Evolutionary conservation across 148 eudicot species (phyloP), one percentile per base, ranked within the genome.

Genomic region (Vaccinium vitisidaea): DNA sequence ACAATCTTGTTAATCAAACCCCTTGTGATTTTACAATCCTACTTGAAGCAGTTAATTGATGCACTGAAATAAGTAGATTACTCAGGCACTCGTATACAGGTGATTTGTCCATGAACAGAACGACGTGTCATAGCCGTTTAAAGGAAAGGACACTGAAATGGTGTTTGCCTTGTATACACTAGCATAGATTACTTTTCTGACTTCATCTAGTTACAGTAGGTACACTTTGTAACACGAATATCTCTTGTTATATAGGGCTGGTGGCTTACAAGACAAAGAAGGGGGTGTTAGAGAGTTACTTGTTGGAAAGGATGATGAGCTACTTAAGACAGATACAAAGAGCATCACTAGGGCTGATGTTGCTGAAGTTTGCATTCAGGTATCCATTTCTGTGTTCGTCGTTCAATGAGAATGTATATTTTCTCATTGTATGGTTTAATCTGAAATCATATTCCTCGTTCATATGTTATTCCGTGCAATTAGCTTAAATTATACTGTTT

Each of bases 301-400:
- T 77, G 93, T 93, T 36, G 99, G 99, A 79, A 97, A 97, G 83
- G 98, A 97, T 79, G 99, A 97, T 74, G 99, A 97, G 88, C 98
- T 97, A 87, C 98, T 97, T 87, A 85, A 91, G 90, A 91, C 94
- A 46, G 98, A 93, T n/a, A 92, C 91, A 52, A 93, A 80, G 84
- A 86, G 93, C 32, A 74, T 97, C 76, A 82, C 98, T 1, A 94
- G 99, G 86, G 88, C 96, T 58, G 99, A 97, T 88, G 99, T 97
- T 86, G 98, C 99, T n/a, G 99, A 97, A 91, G 98, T 94, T 85
- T 95, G 96, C 89, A 88, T 97, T 88, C 98, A 95, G 98, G 99
- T 95, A 69, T 53, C 43, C 53, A 48, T 65, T 48, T 65, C 78
- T 21, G 8, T 2, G 25, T 15, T 23, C 1, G 12, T 27, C 50